phyloP scores from a whole-genome alignment of 805 yeast genomes.

The Candida anglica region DNA sequence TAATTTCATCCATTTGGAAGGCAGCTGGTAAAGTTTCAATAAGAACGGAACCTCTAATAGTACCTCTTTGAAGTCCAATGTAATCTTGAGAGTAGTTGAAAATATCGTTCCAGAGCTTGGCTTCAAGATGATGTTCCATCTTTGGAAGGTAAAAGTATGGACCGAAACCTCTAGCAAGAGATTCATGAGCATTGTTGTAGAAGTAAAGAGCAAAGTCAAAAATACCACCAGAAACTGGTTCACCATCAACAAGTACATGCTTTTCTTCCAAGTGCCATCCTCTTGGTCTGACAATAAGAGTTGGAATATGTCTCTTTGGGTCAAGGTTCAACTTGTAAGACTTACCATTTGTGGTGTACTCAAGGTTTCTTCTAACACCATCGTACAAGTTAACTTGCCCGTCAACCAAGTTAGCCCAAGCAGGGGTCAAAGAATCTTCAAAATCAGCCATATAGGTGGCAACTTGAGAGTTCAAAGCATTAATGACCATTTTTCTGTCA shows the following conservation, averaged over 20 bases:
- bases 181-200: conserved; percentile 14
- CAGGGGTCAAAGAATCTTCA: conserved; percentile 81
- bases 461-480: conserved; percentile 74
- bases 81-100: conserved; percentile 17
- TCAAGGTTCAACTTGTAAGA: conserved; percentile 39
- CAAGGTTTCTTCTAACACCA: conserved; percentile 64
- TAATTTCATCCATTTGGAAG: conserved; percentile 20
- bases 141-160: conserved; percentile 20
- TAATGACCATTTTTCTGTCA: conserved; percentile 77
- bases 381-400: conserved; percentile 80
- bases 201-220: conserved; percentile 78
- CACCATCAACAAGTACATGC: conserved; percentile 68
- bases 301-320: conserved; percentile 60
- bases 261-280: conserved; percentile 83
- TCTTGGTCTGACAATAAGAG: conserved; percentile 80
- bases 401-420: conserved; percentile 75
- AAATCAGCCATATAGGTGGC: conserved; percentile 85
- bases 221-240: conserved; percentile 73
- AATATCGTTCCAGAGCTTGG: conserved; percentile 18
- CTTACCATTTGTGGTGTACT: conserved; percentile 39
- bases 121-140: conserved; percentile 20
- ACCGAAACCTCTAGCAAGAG: conserved; percentile 12
- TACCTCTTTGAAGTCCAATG: conserved; percentile 14
- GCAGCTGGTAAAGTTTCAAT: conserved; percentile 20
- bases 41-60: conserved; percentile 17